Base-by-base conservation (phyloP, 164 flowering plant genomes). In the Hamamelis virginiana region DNA sequence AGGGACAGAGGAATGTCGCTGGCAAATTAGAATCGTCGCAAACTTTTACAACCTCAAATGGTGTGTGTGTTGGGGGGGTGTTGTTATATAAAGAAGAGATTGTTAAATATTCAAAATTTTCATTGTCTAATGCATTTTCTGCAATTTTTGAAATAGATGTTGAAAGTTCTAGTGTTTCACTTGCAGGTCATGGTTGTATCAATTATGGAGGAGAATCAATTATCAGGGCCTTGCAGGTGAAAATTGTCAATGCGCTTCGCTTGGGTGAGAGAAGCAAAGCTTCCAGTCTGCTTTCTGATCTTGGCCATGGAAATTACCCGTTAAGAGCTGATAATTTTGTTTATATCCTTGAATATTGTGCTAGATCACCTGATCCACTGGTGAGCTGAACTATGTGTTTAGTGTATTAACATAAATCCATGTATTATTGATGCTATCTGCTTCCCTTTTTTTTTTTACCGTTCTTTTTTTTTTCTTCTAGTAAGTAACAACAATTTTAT, bases 231-330 rank as follows among this genome's bases (percentile, higher is more conserved):
- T 8, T 83, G 67, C 87, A 83, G 66, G 64, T 61, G 69, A 78
- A 86, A 76, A 86, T 94, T 77, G 84, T 94, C 25, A 71, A 81
- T 74, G 96, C 96, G 9, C 92, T 91, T 71, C 77, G 78, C 58
- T 70, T 48, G 22, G 94, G 96, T 46, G 79, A 85, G 21, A 84
- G 87, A 78, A 77, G 71, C 28, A 77, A 26, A 68, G 98, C 98
- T 67, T 86, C 83, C 11, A 15, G 18, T 73, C 74, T 90, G 59
- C 91, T 94, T 65, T 77, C 71, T 28, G 80, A 76, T 72, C 69
- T 85, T 73, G 74, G 77, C 46, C 16, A 27, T 69, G 67, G 69
- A 46, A 71, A 58, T 22, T 19, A 57, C 16, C 28, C 69, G 9
- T 65, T 85, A 67, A 68, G 73, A 69, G 78, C 83, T 60, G 72